Percentiles rank a stretch among this genome's conserved stretches.
Evolutionary conservation across 1,284 basidiomycete species (phyloP).

Genomic region (Hymenochaete sp.): DNA sequence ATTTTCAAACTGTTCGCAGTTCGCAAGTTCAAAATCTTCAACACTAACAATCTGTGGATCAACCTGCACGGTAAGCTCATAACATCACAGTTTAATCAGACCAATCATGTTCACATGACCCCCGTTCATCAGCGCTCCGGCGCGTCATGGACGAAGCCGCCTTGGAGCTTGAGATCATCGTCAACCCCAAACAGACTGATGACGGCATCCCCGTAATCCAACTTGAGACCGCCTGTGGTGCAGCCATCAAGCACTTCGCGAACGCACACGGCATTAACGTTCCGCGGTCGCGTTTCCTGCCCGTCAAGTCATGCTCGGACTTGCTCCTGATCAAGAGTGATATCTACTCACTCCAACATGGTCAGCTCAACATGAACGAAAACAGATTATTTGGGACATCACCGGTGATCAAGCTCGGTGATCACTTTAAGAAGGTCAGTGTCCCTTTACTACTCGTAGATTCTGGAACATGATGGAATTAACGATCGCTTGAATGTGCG

Average conservation of each 20-base stretch:
- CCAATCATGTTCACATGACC: too few species aligned
- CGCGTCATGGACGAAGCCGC: constrained; percentile 87
- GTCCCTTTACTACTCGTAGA: neutral
- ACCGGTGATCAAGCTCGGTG: constrained; percentile 96
- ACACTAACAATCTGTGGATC: constrained; percentile 98
- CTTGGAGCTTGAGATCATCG: constrained; percentile 89
- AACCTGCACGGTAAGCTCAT: constrained; percentile 66
- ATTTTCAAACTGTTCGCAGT: constrained; percentile 32
- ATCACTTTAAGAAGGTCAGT: constrained; percentile 76
- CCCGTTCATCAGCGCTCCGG: constrained; percentile 61
- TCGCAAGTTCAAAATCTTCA: constrained; percentile 94
- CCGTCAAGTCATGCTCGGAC: constrained; percentile 90
- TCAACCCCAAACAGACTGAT: constrained; percentile 89
- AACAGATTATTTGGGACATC: constrained; percentile 89
- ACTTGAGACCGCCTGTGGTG: constrained; percentile 97
- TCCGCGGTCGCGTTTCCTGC: constrained; percentile 94
- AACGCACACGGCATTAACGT: constrained; percentile 97
- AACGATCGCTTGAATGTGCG: neutral
- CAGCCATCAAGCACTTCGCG: constrained; percentile 96
- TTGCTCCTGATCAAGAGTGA: constrained; percentile 94
- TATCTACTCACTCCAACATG: constrained; percentile 93
- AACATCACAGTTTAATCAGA: too few species aligned
- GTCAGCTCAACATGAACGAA: constrained; percentile 88
- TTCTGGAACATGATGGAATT: neutral
- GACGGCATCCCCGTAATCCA: constrained; percentile 84